Evolutionary conservation across 164 flowering plant genomes (phyloP).

Genomic region (Kingdonia uniflora): DNA sequence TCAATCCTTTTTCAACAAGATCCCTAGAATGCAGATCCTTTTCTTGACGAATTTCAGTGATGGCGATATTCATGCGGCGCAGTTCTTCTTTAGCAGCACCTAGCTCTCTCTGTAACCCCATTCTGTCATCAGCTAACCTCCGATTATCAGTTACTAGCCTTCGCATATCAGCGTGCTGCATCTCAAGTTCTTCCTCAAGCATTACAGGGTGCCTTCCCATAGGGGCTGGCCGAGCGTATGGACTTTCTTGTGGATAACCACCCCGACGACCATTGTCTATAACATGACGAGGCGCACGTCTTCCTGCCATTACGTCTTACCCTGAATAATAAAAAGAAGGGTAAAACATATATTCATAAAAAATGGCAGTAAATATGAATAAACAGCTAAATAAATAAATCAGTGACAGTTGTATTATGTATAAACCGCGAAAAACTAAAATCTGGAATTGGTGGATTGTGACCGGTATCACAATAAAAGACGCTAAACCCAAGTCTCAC

Average conservation of each 20-base stretch:
- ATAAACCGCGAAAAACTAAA: too few species aligned
- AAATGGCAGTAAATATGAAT: too few species aligned
- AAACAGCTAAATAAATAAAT: too few species aligned
- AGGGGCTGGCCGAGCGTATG: conserved; percentile 36
- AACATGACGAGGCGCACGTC: conserved; percentile 56
- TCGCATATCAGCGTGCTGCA: conserved; percentile 60
- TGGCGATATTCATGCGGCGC: conserved; percentile 56
- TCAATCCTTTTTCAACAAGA: conserved; percentile 65
- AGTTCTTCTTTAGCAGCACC: conserved; percentile 73
- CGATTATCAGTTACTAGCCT: conserved; percentile 71
- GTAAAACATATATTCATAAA: not conserved
- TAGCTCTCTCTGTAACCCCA: conserved; percentile 58
- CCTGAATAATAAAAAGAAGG: conserved; percentile 10
- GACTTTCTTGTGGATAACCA: conserved; percentile 59
- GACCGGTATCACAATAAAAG: too few species aligned
- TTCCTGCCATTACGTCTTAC: conserved; percentile 53
- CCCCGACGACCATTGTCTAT: conserved; percentile 49
- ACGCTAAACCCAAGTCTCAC: too few species aligned
- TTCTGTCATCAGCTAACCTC: conserved; percentile 65
- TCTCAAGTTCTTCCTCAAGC: conserved; percentile 84
- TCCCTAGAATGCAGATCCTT: conserved; percentile 73
- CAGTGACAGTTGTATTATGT: too few species aligned
- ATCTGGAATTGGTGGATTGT: too few species aligned
- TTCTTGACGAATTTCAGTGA: conserved; percentile 57
- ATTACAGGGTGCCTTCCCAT: conserved; percentile 70